Base-by-base conservation (phyloP, 129 eudicot genomes). In the Pulicaria dysenterica region DNA sequence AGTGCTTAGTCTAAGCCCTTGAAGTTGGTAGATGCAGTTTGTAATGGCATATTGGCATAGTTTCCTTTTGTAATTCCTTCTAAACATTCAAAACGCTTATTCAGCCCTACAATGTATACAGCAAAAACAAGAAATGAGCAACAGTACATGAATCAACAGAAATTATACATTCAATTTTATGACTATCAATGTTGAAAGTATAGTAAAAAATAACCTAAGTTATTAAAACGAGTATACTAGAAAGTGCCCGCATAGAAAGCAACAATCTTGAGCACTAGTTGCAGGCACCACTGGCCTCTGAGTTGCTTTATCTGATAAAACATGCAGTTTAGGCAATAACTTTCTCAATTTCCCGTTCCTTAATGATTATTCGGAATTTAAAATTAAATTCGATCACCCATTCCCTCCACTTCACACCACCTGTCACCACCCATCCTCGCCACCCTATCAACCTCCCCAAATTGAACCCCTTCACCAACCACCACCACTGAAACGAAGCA, bases 41-140 rank as follows among this genome's bases (percentile, higher is more conserved):
- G 86, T 70, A 94, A 75, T 3, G 89, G 88, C 7, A 94, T 70
- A 94, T 72, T 3, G 89, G 88, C 7, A 94, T 78, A 57, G 82
- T 81, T 88, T 94, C 91, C 64, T 83, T 83, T 66, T 36, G 47
- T 2, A 94, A 77, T 82, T 94, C 97, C 73, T 76, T 66, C 1
- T 97, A 96, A 17, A 88, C 96, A 56, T 77, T 62, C 74, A 94
- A 77, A 42, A 84, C 67, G 34, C 64, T 84, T 8, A 31, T 43
- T 81, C 75, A 48, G 72, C 59, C 79, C 91, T 89, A 80, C 44
- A 64, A 42, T 8, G 1, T 72, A 57, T 19, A 15, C 63, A 59
- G 7, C 55, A 24, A 54, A 74, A 51, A 5, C 36, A 72, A 58
- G 17, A 69, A 24, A n/a, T 40, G 8, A 43, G 17, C 41, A 64